Evolutionary conservation across 306 rosid genomes (phyloP).

Genomic region (Malus domestica): DNA sequence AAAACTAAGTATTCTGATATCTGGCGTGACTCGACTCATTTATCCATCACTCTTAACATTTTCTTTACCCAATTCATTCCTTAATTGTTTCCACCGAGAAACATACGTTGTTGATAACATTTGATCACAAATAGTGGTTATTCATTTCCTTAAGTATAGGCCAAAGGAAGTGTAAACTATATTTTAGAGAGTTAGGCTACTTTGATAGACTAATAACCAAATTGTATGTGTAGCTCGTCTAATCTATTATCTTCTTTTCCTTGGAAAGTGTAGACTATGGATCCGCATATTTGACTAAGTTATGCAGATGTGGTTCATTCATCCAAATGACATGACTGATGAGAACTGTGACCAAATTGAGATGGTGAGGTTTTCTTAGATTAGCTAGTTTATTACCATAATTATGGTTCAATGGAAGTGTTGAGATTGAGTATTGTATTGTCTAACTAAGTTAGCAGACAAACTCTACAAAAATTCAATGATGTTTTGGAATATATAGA

Average conservation of each 20-base stretch:
- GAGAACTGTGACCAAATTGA: background rate
- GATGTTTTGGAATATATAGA: too few species aligned
- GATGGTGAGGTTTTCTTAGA: background rate
- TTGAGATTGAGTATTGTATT: background rate
- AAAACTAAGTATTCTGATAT: background rate
- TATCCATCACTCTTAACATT: background rate
- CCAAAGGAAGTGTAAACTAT: background rate
- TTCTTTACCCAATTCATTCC: background rate
- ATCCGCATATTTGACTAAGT: background rate
- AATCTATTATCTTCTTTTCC: too few species aligned
- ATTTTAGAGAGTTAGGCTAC: too few species aligned
- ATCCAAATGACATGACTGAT: background rate
- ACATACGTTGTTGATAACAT: background rate
- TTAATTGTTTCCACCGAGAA: too few species aligned
- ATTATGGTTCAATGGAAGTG: background rate
- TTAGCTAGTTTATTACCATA: background rate
- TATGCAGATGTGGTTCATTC: background rate
- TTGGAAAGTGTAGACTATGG: background rate
- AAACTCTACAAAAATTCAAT: too few species aligned
- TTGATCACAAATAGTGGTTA: background rate
- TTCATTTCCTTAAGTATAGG: background rate
- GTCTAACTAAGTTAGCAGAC: background rate
- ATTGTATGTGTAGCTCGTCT: too few species aligned
- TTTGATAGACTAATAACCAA: too few species aligned
- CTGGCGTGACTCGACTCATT: background rate